Conservation (phyloP, 306 rosid species). For the Gynostemma pentaphyllum region DNA sequence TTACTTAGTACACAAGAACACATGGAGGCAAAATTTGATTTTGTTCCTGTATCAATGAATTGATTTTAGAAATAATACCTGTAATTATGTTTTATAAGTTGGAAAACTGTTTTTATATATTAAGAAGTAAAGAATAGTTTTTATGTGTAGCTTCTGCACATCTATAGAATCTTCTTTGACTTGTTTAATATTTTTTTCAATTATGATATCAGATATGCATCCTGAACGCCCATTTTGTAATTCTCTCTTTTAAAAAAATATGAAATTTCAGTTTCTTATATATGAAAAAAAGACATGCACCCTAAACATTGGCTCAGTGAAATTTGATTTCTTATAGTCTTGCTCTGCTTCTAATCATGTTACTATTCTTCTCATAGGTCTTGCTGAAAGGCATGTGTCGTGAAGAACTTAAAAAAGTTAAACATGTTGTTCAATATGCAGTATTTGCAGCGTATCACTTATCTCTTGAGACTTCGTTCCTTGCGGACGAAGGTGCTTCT, state of each 20-base stretch:
- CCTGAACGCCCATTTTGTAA: too few species aligned
- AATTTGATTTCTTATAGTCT: background rate
- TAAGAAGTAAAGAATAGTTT: background rate
- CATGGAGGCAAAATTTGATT: background rate
- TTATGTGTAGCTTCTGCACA: background rate
- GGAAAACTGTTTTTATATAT: background rate
- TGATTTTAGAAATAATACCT: background rate
- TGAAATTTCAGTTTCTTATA: too few species aligned
- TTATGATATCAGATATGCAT: too few species aligned
- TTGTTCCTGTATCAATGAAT: background rate
- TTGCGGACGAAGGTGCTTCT: constrained; percentile 97
- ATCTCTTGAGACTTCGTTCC: constrained; percentile 95
- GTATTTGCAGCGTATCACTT: constrained; percentile 97
- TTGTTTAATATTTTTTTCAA: background rate
- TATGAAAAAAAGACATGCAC: too few species aligned
- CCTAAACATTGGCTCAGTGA: background rate
- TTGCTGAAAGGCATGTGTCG: constrained; percentile 71
- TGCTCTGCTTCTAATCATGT: constrained; percentile 18
- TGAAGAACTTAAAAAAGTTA: constrained; percentile 83
- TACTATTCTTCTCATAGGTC: constrained; percentile 43
- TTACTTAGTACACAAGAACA: background rate
- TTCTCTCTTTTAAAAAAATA: too few species aligned
- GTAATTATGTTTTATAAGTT: background rate
- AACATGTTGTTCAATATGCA: constrained; percentile 77
- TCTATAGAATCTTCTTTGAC: background rate